Evolutionary conservation across 495 filamentous ascomycete species (phyloP).

Genomic region (Amphirosellinia nigrospora): DNA sequence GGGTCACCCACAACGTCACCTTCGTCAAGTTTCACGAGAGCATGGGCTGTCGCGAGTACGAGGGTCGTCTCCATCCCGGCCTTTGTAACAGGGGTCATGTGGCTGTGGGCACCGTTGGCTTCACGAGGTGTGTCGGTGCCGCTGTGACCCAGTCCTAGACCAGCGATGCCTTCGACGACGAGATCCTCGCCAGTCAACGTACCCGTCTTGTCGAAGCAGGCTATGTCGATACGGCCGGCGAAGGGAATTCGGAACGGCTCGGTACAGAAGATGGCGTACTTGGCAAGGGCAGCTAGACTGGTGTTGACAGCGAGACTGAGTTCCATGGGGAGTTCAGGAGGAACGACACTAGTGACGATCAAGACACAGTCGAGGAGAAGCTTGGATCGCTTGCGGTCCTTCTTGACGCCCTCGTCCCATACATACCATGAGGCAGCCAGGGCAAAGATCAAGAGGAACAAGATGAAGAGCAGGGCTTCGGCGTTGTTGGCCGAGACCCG

Average conservation of each 20-base stretch:
- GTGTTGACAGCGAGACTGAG: constrained; percentile 97
- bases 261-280: constrained; percentile 96
- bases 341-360: constrained; percentile 96
- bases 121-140: constrained; percentile 69
- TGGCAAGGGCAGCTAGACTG: constrained; percentile 92
- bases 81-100: constrained; percentile 68
- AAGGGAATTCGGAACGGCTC: constrained; percentile 99
- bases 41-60: constrained; percentile 93
- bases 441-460: constrained; percentile 95
- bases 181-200: constrained; percentile 97
- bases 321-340: constrained; percentile 97
- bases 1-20: constrained; percentile 97
- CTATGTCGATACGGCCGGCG: constrained; percentile 92
- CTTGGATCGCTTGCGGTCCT: constrained; percentile 96
- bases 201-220: constrained; percentile 99
- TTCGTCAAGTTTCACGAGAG: constrained; percentile 93
- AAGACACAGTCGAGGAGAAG: constrained; percentile 95
- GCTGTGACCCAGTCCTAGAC: constrained; percentile 72
- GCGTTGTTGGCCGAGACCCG: constrained; percentile 96
- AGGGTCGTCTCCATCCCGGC: constrained; percentile 83
- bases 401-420: constrained; percentile 92
- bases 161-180: constrained; percentile 96
- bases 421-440: constrained; percentile 99
- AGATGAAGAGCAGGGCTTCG: constrained; percentile 93
- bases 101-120: constrained; percentile 77